These are phyloP conservation scores for Claviceps pusilla DNA, from an alignment of 2,329 filamentous ascomycete species.

Conservation along the genomic window DNA sequence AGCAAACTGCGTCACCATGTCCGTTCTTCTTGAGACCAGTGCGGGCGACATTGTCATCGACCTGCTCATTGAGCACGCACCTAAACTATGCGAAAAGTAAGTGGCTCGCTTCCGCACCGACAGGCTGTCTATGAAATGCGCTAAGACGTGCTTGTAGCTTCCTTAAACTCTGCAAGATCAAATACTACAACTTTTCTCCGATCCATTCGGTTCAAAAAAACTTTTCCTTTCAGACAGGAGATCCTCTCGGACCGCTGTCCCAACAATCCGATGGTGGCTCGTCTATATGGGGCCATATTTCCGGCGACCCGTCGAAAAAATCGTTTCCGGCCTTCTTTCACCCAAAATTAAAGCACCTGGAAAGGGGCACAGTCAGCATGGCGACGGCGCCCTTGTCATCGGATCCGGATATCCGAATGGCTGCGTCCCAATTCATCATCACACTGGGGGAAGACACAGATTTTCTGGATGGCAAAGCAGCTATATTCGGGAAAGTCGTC, in stretches of 20 bases:
- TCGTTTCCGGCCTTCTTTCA: slow-evolving; percentile 76
- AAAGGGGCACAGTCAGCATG: slow-evolving; percentile 92
- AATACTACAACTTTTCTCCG: slow-evolving; percentile 97
- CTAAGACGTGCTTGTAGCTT: slow-evolving; percentile 47
- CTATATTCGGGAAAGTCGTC: slow-evolving; percentile 86
- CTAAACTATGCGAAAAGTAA: slow-evolving; percentile 89
- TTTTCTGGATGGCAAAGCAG: slow-evolving; percentile 82
- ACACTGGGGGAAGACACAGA: slow-evolving; percentile 82
- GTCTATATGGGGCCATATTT: slow-evolving; percentile 78
- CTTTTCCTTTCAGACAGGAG: slow-evolving; percentile 93
- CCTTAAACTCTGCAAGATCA: slow-evolving; percentile 94
- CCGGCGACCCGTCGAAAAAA: slow-evolving; percentile 50
- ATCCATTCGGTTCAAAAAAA: slow-evolving; percentile 84
- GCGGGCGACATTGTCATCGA: slow-evolving; percentile 91
- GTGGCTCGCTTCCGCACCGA: slow-evolving; percentile 19
- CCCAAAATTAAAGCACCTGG: slow-evolving; percentile 73
- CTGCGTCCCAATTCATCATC: slow-evolving; percentile 85
- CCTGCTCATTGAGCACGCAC: slow-evolving; percentile 74
- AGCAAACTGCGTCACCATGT: slow-evolving; percentile 42
- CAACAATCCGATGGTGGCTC: slow-evolving; percentile 79
- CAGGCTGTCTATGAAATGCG: slow-evolving; percentile 11
- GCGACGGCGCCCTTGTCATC: slow-evolving; percentile 66
- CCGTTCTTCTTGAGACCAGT: slow-evolving; percentile 83
- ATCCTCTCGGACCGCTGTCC: slow-evolving; percentile 77
- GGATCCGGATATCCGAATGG: slow-evolving; percentile 68